Conservation (phyloP, 177 flowering plant genomes). For the Telopea speciosissima region DNA sequence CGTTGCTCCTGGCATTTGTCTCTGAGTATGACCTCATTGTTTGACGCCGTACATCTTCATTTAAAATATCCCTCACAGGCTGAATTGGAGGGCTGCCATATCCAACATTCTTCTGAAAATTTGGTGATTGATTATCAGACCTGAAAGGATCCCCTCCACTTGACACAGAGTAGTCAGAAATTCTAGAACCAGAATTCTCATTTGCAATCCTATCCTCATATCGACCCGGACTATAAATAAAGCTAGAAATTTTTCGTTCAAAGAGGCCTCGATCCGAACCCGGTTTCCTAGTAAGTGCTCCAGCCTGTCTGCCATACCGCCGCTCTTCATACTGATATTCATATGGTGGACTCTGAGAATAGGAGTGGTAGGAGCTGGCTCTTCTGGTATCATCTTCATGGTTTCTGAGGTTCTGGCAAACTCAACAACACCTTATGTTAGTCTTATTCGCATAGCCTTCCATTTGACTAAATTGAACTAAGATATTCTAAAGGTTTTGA, state of each 20-base stretch:
- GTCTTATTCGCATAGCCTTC: not conserved
- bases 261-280: slow-evolving; percentile 80
- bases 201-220: slow-evolving; percentile 70
- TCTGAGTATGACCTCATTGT: slow-evolving; percentile 21
- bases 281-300: slow-evolving; percentile 65
- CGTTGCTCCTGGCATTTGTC: slow-evolving; percentile 26
- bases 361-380: slow-evolving; percentile 98
- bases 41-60: slow-evolving; percentile 30
- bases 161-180: slow-evolving; percentile 63
- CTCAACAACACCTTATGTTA: slow-evolving; percentile 7
- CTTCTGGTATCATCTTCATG: slow-evolving; percentile 68
- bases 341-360: slow-evolving; percentile 98
- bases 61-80: slow-evolving; percentile 31
- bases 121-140: slow-evolving; percentile 59
- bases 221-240: slow-evolving; percentile 67
- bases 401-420: slow-evolving; percentile 42
- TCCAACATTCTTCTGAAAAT: slow-evolving; percentile 46
- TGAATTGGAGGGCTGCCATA: slow-evolving; percentile 46
- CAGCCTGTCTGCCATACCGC: slow-evolving; percentile 63
- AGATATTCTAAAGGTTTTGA: slow-evolving; percentile 2
- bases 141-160: slow-evolving; percentile 69
- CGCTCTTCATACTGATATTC: slow-evolving; percentile 96
- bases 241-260: slow-evolving; percentile 65
- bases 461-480: slow-evolving; percentile 1
- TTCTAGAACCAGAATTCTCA: slow-evolving; percentile 62